These are phyloP conservation scores for Apiospora hydei DNA, from an alignment of 2,329 filamentous ascomycete species.

Conservation along the genomic window DNA sequence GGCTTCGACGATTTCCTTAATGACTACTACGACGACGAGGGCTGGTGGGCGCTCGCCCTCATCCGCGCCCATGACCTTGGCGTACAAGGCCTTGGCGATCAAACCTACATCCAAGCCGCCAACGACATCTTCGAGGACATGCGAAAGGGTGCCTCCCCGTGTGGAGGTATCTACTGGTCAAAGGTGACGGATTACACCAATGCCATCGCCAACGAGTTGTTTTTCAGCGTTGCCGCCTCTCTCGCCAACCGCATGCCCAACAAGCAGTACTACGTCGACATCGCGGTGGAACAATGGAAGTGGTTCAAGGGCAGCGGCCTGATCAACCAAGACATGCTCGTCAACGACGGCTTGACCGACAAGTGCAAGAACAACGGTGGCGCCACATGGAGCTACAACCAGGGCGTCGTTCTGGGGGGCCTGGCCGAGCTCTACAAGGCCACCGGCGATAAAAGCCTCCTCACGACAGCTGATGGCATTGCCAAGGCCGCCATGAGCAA, in stretches of 20 bases:
- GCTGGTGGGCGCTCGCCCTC: slow-evolving; percentile 69
- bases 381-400: slow-evolving; percentile 57
- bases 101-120: slow-evolving; percentile 56
- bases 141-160: slow-evolving; percentile 51
- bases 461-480: slow-evolving; percentile 53
- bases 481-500: slow-evolving; percentile 58
- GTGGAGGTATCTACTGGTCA: slow-evolving; percentile 64
- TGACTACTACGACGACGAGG: slow-evolving; percentile 66
- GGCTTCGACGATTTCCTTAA: slow-evolving; percentile 59
- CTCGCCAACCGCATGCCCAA: slow-evolving; percentile 56
- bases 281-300: slow-evolving; percentile 56
- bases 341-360: slow-evolving; percentile 60
- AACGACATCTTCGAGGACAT: slow-evolving; percentile 61
- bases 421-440: slow-evolving; percentile 58
- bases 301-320: slow-evolving; percentile 60
- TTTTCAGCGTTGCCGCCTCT: slow-evolving; percentile 58
- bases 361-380: slow-evolving; percentile 57
- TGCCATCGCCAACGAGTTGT: slow-evolving; percentile 64
- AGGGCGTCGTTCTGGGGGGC: slow-evolving; percentile 61
- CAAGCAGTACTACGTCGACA: slow-evolving; percentile 51
- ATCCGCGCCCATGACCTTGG: slow-evolving; percentile 60
- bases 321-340: slow-evolving; percentile 56
- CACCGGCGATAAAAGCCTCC: slow-evolving; percentile 49
- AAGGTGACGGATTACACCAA: slow-evolving; percentile 59
- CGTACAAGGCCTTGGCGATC: slow-evolving; percentile 38